These are phyloP conservation scores for Solidago caesia DNA, from an alignment of 129 eudicot genomes.

Conservation along the genomic window DNA sequence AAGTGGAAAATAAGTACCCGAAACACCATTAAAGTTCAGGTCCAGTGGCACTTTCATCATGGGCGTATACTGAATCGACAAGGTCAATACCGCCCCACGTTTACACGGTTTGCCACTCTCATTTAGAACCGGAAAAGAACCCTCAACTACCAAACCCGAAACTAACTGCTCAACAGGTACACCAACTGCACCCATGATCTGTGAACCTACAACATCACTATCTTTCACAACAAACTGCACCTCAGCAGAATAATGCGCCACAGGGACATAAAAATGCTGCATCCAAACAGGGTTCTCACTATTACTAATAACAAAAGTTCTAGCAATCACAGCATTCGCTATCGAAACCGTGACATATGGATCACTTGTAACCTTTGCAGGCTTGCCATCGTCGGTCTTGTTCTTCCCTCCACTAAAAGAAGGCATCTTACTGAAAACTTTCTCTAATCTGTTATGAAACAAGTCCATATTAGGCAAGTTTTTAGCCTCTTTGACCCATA, in stretches of 20 bases:
- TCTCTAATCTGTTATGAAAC: conserved; percentile 36
- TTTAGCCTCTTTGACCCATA: conserved; percentile 43
- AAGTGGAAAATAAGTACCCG: conserved; percentile 42
- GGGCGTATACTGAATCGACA: conserved; percentile 40
- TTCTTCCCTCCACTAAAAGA: conserved; percentile 23
- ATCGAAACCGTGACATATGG: conserved; percentile 44
- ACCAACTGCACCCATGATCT: conserved; percentile 41
- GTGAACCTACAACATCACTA: conserved; percentile 41
- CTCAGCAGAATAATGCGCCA: conserved; percentile 40
- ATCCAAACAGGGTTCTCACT: conserved; percentile 47
- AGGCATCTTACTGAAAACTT: conserved; percentile 38
- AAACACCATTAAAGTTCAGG: conserved; percentile 25
- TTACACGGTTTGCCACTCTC: conserved; percentile 34
- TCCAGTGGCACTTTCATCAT: conserved; percentile 26
- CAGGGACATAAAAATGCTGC: conserved; percentile 44
- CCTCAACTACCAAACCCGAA: conserved; percentile 31
- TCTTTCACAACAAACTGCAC: conserved; percentile 40
- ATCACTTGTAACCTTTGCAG: conserved; percentile 42
- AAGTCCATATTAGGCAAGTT: conserved; percentile 45
- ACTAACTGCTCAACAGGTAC: conserved; percentile 36
- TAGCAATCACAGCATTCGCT: conserved; percentile 40
- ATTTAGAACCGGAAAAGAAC: conserved; percentile 35
- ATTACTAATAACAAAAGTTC: conserved; percentile 41
- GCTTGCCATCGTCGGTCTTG: conserved; percentile 34
- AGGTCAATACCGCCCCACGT: conserved; percentile 33